phyloP scores from a whole-genome alignment of 2,329 filamentous ascomycete species.

The Neonectria magnoliae region DNA sequence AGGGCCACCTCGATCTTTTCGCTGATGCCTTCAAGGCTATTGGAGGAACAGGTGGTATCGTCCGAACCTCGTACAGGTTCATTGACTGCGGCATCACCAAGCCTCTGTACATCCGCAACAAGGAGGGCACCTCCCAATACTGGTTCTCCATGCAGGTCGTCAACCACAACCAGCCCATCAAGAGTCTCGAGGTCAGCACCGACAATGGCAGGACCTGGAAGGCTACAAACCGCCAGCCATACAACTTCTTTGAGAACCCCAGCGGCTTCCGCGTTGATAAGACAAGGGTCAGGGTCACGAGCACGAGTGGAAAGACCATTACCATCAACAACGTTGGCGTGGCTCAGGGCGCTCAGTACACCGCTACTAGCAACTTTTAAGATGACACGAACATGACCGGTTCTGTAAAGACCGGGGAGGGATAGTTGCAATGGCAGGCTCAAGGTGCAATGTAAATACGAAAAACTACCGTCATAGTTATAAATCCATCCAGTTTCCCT shows the following conservation, averaged over 20 bases:
- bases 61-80: constrained; percentile 49
- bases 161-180: constrained; percentile 68
- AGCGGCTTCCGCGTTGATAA: constrained; percentile 64
- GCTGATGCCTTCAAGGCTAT: constrained; percentile 53
- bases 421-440: not conserved
- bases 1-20: constrained; percentile 57
- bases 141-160: constrained; percentile 66
- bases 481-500: not conserved
- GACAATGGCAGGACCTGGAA: constrained; percentile 70
- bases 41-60: constrained; percentile 49
- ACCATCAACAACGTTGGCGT: constrained; percentile 62
- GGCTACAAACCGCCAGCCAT: constrained; percentile 60
- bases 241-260: constrained; percentile 71
- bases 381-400: too few relatives aligned
- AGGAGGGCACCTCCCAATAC: constrained; percentile 53
- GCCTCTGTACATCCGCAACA: constrained; percentile 56
- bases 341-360: constrained; percentile 43
- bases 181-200: constrained; percentile 68
- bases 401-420: not conserved
- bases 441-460: not conserved
- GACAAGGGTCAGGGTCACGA: constrained; percentile 67
- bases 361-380: constrained; percentile 47
- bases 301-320: constrained; percentile 60
- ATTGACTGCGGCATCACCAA: constrained; percentile 54
- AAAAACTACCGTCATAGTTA: not conserved